Evolutionary conservation across 2,329 filamentous ascomycete species (phyloP).

Genomic region (Cercospora brassicicola): DNA sequence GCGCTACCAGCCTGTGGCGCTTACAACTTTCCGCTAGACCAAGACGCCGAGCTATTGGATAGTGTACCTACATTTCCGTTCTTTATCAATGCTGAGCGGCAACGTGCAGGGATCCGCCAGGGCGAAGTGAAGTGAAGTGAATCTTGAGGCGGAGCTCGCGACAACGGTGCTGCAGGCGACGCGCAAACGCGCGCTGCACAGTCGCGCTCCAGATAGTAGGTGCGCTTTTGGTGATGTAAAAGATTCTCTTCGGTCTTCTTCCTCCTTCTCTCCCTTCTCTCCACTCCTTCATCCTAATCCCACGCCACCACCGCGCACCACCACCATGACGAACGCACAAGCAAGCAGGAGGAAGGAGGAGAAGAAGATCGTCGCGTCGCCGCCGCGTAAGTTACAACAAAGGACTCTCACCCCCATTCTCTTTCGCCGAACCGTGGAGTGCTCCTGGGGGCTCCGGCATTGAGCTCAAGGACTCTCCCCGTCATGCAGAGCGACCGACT

Average conservation of each 20-base stretch:
- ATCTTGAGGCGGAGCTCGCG: not conserved
- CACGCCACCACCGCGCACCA: not conserved
- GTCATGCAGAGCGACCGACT: not conserved
- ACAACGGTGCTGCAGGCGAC: not conserved
- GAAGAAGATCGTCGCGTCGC: not conserved
- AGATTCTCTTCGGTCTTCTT: not conserved
- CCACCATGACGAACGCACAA: not conserved
- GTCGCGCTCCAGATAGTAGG: not conserved
- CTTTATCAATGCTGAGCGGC: not conserved
- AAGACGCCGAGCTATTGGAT: not conserved
- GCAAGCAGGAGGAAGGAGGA: not conserved
- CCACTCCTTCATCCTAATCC: not conserved
- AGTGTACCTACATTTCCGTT: not conserved
- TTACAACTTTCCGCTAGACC: not conserved
- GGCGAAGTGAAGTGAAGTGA: not conserved
- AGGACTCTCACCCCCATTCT: not conserved
- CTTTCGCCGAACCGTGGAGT: not conserved
- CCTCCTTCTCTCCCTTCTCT: not conserved
- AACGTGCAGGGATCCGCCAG: not conserved
- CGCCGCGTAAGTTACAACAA: not conserved
- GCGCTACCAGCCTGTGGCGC: not conserved
- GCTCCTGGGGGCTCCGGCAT: not conserved
- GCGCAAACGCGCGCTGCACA: not conserved
- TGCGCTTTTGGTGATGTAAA: not conserved
- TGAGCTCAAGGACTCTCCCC: not conserved